Evolutionary conservation across 805 yeast species (phyloP).

Genomic region (Teunomyces pallodes): DNA sequence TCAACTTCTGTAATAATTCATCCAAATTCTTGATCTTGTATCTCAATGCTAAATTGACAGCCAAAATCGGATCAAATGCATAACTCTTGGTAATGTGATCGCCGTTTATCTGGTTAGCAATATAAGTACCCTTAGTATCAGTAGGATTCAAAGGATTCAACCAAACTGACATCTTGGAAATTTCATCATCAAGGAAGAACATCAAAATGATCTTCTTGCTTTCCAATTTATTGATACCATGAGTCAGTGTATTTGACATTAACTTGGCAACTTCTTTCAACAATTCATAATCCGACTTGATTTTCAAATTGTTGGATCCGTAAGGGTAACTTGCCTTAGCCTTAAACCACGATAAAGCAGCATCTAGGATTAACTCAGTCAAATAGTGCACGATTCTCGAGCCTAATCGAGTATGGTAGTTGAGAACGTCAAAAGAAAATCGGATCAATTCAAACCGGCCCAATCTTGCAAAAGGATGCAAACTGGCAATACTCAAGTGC

Average conservation of each 20-base stretch:
- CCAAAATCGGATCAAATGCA: conserved; percentile 65
- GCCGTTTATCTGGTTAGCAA: conserved; percentile 32
- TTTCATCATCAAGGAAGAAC: conserved; percentile 73
- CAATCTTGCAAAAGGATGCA: conserved; percentile 79
- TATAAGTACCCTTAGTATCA: conserved; percentile 39
- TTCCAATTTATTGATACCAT: conserved; percentile 30
- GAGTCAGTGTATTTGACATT: conserved; percentile 20
- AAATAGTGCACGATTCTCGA: conserved; percentile 46
- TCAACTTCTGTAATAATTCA: conserved; percentile 41
- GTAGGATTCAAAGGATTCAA: conserved; percentile 54
- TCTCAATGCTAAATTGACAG: conserved; percentile 65
- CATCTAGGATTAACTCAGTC: conserved; percentile 55
- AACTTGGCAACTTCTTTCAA: conserved; percentile 51
- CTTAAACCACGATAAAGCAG: conserved; percentile 77
- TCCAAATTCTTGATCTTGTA: conserved; percentile 44
- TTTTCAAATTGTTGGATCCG: conserved; percentile 76
- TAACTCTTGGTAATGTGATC: conserved; percentile 57
- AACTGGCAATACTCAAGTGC: conserved; percentile 56
- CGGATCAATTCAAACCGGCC: conserved; percentile 70
- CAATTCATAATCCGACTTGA: conserved; percentile 63
- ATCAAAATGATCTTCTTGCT: conserved; percentile 54
- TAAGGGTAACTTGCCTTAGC: conserved; percentile 66
- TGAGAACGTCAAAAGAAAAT: conserved; percentile 64
- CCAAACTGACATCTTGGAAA: conserved; percentile 74
- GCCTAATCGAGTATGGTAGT: conserved; percentile 50